Base-by-base conservation (phyloP, 176 grass and related monocot genomes). In the Avena sativa region DNA sequence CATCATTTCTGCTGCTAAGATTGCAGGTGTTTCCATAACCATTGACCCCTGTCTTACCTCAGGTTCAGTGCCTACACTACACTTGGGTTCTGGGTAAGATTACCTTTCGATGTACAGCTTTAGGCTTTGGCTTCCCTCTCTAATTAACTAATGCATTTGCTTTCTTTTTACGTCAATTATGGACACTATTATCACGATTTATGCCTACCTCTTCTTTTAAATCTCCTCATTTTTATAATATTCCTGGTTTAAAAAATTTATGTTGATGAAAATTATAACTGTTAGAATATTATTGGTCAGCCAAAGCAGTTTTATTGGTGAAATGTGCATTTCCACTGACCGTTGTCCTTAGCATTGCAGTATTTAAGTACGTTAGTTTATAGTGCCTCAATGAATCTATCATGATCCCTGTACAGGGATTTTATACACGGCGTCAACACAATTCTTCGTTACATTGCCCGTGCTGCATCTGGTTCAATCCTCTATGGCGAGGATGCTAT, bases 1-100 rank as follows among this genome's bases (percentile, higher is more conserved):
- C 28, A 87, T 94, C 79, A 90, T 98, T 34, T 86, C 90, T 26
- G 88, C 92, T 52, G 96, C 93, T 14, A 94, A 87, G 81, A 83
- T 98, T 74, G 88, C 88, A 34, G 81, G 79, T 49, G 78, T 98
- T 51, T 69, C 83, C 36, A 78, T 98, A 57, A 84, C 91, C 11
- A 62, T 66, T n/a, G 93, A 98, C 44, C 81, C 88, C 4, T 87
- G 78, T 75, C 93, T 92, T 68, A 70, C 88, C 11, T 76, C 93
- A 17, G 90, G 88, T 50, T 91, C 91, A 50, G 81, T 25, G 4
- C 90, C 93, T 40, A 81, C 89, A 1, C 79, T 98, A 25, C 58
- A 83, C 36, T 70, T 98, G 48, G 34, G 56, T 88, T 98, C 90
- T 50, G 88, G 88, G 96, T 98, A 89, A 79, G 65, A 30, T 46